phyloP scores from a whole-genome alignment of 225 moss, liverwort and hornwort species.

The Bryoerythrophyllum caledonicum region DNA sequence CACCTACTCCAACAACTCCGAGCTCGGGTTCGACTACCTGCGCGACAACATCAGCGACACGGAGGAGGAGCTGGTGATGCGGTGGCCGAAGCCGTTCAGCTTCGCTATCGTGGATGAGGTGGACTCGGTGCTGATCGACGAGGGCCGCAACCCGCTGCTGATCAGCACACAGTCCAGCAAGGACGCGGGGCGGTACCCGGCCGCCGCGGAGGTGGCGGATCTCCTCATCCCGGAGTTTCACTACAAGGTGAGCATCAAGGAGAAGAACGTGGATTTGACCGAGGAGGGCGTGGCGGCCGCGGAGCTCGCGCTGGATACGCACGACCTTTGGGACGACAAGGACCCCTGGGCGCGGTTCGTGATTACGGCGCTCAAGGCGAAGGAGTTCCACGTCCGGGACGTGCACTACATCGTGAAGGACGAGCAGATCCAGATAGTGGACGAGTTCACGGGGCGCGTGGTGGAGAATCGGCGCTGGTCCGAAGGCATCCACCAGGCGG shows the following conservation, averaged over 20 bases:
- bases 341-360: conserved; percentile 99
- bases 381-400: conserved; percentile 94
- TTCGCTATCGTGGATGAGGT: conserved; percentile 99
- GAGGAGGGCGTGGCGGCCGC: conserved; percentile 98
- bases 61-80: conserved; percentile 96
- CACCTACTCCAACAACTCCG: conserved; percentile 96
- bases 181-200: conserved; percentile 95
- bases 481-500: conserved; percentile 98
- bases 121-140: conserved; percentile 95
- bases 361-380: conserved; percentile 91
- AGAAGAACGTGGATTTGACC: conserved; percentile 87
- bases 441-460: conserved; percentile 97
- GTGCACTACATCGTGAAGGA: conserved; percentile 99
- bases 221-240: conserved; percentile 76
- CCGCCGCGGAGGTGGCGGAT: conserved; percentile 89
- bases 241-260: conserved; percentile 93
- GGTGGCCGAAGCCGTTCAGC: conserved; percentile 95
- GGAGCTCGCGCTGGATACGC: conserved; percentile 92
- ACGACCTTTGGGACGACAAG: conserved; percentile 95
- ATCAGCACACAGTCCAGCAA: conserved; percentile 97
- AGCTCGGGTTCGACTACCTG: conserved; percentile 97
- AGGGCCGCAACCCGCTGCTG: conserved; percentile 95
- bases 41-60: conserved; percentile 95
- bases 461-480: conserved; percentile 99
- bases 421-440: conserved; percentile 90